Percentiles rank a stretch among this genome's conserved stretches.
Conservation (phyloP, 441 rosid species). For the Breynia disticha region DNA sequence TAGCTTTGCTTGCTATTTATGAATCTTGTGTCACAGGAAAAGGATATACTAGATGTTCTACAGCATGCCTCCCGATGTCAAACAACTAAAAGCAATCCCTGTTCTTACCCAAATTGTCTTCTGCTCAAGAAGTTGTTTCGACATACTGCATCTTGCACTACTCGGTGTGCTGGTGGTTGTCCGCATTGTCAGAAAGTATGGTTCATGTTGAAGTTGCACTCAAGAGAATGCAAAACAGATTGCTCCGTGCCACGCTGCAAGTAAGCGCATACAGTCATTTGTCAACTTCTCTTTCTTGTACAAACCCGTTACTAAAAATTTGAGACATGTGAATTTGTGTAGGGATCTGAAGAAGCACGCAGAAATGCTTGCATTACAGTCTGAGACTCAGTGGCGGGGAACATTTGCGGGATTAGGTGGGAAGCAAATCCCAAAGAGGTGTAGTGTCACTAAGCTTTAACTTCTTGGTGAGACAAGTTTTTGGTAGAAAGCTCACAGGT, state of each 20-base stretch:
- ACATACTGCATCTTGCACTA: conserved; percentile 32
- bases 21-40: conserved; percentile 14
- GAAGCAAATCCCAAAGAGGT: background rate
- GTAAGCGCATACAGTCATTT: conserved; percentile 18
- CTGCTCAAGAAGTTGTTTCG: conserved; percentile 26
- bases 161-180: conserved; percentile 27
- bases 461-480: background rate
- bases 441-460: background rate
- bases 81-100: conserved; percentile 11
- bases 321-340: background rate
- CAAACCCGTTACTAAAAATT: background rate
- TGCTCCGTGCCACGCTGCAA: conserved; percentile 44
- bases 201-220: conserved; percentile 26
- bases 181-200: conserved; percentile 19
- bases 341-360: conserved; percentile 28
- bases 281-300: background rate
- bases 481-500: too few relatives aligned
- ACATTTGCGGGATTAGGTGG: background rate
- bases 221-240: conserved; percentile 22
- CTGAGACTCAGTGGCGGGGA: conserved; percentile 5
- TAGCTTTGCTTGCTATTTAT: background rate
- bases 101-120: conserved; percentile 32
- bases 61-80: conserved; percentile 34
- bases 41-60: conserved; percentile 26
- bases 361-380: background rate